Percentiles rank a stretch among this genome's conserved stretches.
phyloP scores from a whole-genome alignment of 306 rosid species.

The Mucuna pruriens region DNA sequence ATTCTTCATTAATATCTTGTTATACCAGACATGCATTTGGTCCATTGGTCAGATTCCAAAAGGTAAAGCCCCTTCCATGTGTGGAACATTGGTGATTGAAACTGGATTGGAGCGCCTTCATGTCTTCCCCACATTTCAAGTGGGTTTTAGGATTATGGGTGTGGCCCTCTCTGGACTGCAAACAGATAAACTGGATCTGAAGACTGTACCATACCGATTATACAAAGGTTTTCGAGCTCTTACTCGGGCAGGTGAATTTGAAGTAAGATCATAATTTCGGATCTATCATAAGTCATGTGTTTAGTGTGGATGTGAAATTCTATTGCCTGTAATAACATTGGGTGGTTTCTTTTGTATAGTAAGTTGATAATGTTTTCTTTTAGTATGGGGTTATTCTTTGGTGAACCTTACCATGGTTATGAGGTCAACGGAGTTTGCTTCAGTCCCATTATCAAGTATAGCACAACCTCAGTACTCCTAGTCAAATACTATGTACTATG shows the following conservation, averaged over 20 bases:
- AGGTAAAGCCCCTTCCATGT: slow-evolving; percentile 87
- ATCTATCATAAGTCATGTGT: not conserved
- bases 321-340: not conserved
- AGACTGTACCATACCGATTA: slow-evolving; percentile 54
- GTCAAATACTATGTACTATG: not conserved
- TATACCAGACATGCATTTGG: slow-evolving; percentile 87
- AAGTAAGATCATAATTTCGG: slow-evolving; percentile 63
- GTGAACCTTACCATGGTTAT: not conserved
- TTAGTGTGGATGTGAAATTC: slow-evolving; percentile 9
- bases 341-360: slow-evolving; percentile 11
- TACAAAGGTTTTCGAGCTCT: slow-evolving; percentile 85
- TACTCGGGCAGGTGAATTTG: slow-evolving; percentile 76
- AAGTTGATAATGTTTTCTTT: not conserved
- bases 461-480: not conserved
- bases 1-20: slow-evolving; percentile 28
- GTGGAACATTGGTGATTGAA: slow-evolving; percentile 77
- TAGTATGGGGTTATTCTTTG: not conserved
- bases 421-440: not conserved
- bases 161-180: slow-evolving; percentile 79
- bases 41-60: slow-evolving; percentile 86
- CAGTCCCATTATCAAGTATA: not conserved
- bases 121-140: slow-evolving; percentile 76
- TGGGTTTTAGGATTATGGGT: slow-evolving; percentile 74
- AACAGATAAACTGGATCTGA: slow-evolving; percentile 71
- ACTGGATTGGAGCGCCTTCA: slow-evolving; percentile 74